These are phyloP conservation scores for Isabelozyma pseudorhagii DNA, from an alignment of 805 yeast species.

Conservation along the genomic window DNA sequence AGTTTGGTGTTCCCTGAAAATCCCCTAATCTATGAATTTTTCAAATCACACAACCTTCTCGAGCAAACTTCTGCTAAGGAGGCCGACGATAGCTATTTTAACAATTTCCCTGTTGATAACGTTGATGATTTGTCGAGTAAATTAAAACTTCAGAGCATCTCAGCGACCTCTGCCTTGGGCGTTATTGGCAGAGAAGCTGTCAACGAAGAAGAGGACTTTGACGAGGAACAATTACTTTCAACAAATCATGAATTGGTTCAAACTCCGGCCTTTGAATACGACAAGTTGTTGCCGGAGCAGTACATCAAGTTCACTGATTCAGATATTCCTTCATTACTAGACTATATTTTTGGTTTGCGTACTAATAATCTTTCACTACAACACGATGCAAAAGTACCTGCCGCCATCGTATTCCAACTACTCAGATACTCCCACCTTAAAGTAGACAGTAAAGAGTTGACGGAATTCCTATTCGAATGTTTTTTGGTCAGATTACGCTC, in stretches of 20 bases:
- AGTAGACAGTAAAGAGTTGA: slow-evolving; percentile 52
- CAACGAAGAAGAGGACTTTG: slow-evolving; percentile 16
- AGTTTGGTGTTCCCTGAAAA: slow-evolving; percentile 56
- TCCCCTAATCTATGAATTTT: slow-evolving; percentile 51
- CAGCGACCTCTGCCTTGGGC: slow-evolving; percentile 8
- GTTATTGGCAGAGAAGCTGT: slow-evolving; percentile 5
- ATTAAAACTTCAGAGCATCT: slow-evolving; percentile 31
- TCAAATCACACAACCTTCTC: slow-evolving; percentile 48
- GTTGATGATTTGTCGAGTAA: slow-evolving; percentile 32
- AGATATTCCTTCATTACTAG: slow-evolving; percentile 48
- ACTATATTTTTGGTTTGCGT: slow-evolving; percentile 46
- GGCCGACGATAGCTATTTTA: slow-evolving; percentile 11
- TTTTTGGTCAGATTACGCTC: slow-evolving; percentile 61
- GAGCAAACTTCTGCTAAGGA: slow-evolving; percentile 11
- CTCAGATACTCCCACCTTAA: slow-evolving; percentile 64
- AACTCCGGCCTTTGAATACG: slow-evolving; percentile 51
- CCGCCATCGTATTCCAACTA: slow-evolving; percentile 67
- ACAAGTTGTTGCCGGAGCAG: slow-evolving; percentile 52
- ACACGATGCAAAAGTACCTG: slow-evolving; percentile 57
- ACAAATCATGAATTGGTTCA: slow-evolving; percentile 25
- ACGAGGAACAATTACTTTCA: slow-evolving; percentile 27
- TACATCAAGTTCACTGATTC: slow-evolving; percentile 60
- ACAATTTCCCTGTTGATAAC: slow-evolving; percentile 22
- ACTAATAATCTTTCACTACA: slow-evolving; percentile 34
- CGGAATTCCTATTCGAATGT: slow-evolving; percentile 56